A percentile compares a stretch with the other conserved stretches of the same genome.
These are phyloP conservation scores for Aechmea fasciata DNA, from an alignment of 176 grass and related monocot species.

Conservation along the genomic window DNA sequence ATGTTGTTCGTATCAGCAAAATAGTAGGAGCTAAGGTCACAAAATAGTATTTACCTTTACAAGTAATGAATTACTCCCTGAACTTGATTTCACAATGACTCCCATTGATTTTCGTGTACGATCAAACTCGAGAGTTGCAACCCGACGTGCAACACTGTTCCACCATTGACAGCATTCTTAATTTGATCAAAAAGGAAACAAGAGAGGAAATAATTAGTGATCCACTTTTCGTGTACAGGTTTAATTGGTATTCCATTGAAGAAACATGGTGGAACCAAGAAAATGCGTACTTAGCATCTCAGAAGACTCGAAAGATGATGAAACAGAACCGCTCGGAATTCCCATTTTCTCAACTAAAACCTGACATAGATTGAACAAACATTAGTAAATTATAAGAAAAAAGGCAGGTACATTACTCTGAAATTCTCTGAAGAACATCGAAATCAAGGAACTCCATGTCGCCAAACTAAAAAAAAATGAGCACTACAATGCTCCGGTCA, in stretches of 20 bases:
- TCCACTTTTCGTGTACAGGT: too few species aligned
- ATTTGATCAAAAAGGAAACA: not conserved
- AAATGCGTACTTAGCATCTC: conserved; percentile 9
- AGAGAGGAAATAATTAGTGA: too few species aligned
- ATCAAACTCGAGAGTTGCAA: conserved; percentile 33
- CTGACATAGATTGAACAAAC: not conserved
- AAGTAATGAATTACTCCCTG: conserved; percentile 27
- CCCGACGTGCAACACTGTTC: conserved; percentile 13
- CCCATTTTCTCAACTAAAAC: conserved; percentile 40
- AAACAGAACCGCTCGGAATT: conserved; percentile 1
- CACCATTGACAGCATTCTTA: conserved; percentile 27
- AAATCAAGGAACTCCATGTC: too few species aligned
- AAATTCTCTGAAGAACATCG: too few species aligned
- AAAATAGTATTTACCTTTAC: conserved; percentile 20
- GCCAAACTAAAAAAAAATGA: too few species aligned
- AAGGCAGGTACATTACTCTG: not conserved
- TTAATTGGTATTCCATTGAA: too few species aligned
- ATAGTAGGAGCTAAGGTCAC: not conserved
- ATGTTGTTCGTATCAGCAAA: not conserved
- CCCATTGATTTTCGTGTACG: conserved; percentile 29
- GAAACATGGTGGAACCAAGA: not conserved
- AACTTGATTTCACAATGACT: conserved; percentile 27
- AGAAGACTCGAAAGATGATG: conserved; percentile 5
- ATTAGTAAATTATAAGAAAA: not conserved
- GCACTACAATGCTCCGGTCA: too few species aligned